These are phyloP conservation scores for Nothophytophthora sp. DNA, from an alignment of 352 stramenopile species.

Conservation along the genomic window DNA sequence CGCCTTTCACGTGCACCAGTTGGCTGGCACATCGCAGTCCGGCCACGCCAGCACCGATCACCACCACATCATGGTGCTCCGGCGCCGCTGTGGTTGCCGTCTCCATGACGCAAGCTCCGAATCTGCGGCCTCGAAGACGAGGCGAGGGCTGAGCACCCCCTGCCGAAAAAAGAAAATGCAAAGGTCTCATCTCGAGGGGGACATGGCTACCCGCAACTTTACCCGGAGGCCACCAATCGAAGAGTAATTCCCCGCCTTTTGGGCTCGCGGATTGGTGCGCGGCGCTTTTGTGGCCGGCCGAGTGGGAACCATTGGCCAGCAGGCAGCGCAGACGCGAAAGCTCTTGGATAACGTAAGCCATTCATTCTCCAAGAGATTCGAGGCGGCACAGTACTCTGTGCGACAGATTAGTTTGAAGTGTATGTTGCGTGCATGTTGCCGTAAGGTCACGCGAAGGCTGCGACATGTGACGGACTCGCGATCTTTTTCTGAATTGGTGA, in stretches of 20 bases:
- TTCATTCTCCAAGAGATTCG: too few relatives aligned
- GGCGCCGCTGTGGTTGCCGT: background rate
- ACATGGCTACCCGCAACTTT: background rate
- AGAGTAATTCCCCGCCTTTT: conserved; percentile 18
- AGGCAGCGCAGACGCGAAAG: background rate
- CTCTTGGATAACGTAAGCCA: background rate
- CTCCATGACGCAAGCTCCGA: too few relatives aligned
- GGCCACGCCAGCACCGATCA: conserved; percentile 70
- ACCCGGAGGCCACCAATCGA: conserved; percentile 24
- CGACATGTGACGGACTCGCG: too few relatives aligned
- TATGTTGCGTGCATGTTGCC: background rate
- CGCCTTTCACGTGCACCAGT: conserved; percentile 52
- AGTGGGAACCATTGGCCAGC: conserved; percentile 25
- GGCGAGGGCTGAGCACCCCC: too few relatives aligned
- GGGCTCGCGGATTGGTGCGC: background rate
- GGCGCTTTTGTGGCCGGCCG: conserved; percentile 22
- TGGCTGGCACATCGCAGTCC: conserved; percentile 69
- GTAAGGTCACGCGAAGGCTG: background rate
- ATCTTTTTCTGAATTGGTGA: too few relatives aligned
- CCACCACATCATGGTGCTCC: conserved; percentile 61
- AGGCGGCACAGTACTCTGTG: conserved; percentile 4
- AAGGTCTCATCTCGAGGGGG: too few relatives aligned
- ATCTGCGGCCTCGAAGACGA: background rate
- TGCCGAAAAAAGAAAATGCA: too few relatives aligned
- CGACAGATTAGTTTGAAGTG: conserved; percentile 16